phyloP scores from a whole-genome alignment of 1,284 basidiomycete species.

The Amylostereum areolatum region DNA sequence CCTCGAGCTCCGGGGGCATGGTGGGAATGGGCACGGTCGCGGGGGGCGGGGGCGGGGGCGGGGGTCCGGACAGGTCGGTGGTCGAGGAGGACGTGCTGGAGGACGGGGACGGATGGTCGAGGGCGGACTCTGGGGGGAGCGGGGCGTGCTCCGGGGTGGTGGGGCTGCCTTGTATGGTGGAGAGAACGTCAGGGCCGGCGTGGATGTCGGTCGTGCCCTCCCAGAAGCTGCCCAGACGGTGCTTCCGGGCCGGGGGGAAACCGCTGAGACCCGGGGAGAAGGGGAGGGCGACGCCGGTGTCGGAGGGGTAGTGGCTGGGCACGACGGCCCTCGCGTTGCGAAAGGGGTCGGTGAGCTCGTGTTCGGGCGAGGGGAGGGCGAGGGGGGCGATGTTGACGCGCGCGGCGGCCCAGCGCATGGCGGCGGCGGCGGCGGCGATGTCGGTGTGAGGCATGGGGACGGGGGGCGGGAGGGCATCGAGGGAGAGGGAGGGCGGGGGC shows the following conservation, averaged over 20 bases:
- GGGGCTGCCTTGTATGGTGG: constrained; percentile 24
- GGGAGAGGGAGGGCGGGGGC: constrained; percentile 20
- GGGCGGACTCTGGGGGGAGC: neutral
- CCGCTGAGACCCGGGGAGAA: constrained; percentile 12
- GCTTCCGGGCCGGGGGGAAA: constrained; percentile 46
- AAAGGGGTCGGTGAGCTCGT: constrained; percentile 83
- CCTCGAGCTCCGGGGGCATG: neutral
- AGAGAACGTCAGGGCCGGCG: constrained; percentile 14
- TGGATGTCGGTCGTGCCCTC: constrained; percentile 51
- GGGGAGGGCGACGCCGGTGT: constrained; percentile 10
- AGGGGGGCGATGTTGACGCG: constrained; percentile 73
- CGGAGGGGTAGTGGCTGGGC: constrained; percentile 51
- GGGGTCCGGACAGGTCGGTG: neutral
- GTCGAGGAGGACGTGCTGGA: neutral
- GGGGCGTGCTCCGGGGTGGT: constrained; percentile 4
- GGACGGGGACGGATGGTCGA: neutral
- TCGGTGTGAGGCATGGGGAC: constrained; percentile 37
- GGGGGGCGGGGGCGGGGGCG: neutral
- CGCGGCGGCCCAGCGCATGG: constrained; percentile 77
- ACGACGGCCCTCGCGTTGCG: constrained; percentile 61
- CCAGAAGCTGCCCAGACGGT: constrained; percentile 65
- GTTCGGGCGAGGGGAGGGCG: constrained; percentile 80
- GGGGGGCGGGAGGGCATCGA: constrained; percentile 16
- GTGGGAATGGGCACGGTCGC: neutral
- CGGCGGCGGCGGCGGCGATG: constrained; percentile 67